Base-by-base conservation (phyloP, 1,139 yeast genomes). In the Pichia sp. region DNA sequence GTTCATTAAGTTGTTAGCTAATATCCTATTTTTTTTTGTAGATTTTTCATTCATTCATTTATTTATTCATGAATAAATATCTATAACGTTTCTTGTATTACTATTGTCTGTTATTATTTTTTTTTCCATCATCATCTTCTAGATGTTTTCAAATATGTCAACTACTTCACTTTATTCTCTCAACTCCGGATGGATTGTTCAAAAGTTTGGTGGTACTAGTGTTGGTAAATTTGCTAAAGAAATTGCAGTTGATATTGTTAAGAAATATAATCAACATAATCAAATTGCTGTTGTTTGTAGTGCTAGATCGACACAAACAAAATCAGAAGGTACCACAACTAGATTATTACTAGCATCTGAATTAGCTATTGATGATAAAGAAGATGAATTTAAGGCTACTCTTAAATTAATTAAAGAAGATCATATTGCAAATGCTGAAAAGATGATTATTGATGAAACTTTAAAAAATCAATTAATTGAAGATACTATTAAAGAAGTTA, bases 151-250 rank as follows among this genome's bases (percentile, higher is more conserved):
- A 12, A 32, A 11, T 22, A 45, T 46, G 49, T 58, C 63, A 10
- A 46, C 56, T 12, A 41, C 53, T n/a, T 57, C 63, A 3, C 42
- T 58, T 26, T 43, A 46, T 11, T 50, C 59, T 4, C 40, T 53
- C 2, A 47, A 51, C 5, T 56, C 63, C 4, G 80, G 80, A 22
- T 90, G 97, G 97, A 68, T 92, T 24, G 85, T 92, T 8, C 98
- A 92, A 64, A 92, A 92, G 65, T 92, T 87, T 59, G 98, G 98
- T 37, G 98, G 98, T 43, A 92, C 98, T n/a, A 82, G 95, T 38
- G 96, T 92, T 33, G 98, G 98, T 29, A 92, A 92, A 63, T 90
- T 90, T 63, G 87, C 97, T 6, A 78, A 74, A 44, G 76, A 82
- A 53, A 92, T 92, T 45, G 90, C 89, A 20, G 84, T 84, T 52